A percentile compares a stretch with the other conserved stretches of the same genome.
These are phyloP conservation scores for Xylaria sp. DNA, from an alignment of 495 filamentous ascomycete genomes.

Conservation along the genomic window DNA sequence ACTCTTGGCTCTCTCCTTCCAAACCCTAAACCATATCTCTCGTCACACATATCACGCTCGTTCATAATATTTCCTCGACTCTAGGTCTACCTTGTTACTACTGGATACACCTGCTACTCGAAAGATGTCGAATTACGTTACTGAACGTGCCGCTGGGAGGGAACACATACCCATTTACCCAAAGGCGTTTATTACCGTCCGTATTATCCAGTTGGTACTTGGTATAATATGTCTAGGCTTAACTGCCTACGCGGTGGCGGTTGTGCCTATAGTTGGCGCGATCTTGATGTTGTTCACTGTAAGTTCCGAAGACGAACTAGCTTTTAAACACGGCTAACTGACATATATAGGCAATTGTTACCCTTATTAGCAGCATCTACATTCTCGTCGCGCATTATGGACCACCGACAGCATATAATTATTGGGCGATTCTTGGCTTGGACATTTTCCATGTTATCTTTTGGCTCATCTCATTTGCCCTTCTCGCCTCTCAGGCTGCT, in stretches of 20 bases:
- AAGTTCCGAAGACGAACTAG: conserved; percentile 23
- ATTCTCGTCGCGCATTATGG: conserved; percentile 44
- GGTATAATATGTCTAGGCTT: conserved; percentile 72
- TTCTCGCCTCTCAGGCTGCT: conserved; percentile 48
- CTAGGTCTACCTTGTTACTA: background rate
- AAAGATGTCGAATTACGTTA: conserved; percentile 22
- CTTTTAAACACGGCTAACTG: conserved; percentile 6
- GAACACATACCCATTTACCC: conserved; percentile 56
- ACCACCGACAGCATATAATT: conserved; percentile 50
- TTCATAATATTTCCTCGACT: background rate
- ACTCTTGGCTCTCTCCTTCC: background rate
- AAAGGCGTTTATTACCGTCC: conserved; percentile 60
- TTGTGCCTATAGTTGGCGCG: conserved; percentile 39
- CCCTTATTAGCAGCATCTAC: conserved; percentile 50
- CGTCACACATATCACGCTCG: background rate
- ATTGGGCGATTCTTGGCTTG: conserved; percentile 56
- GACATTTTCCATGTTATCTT: conserved; percentile 54
- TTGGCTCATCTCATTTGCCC: conserved; percentile 54
- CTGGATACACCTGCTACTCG: background rate
- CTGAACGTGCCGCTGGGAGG: conserved; percentile 39
- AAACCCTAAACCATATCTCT: background rate
- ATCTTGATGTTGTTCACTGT: conserved; percentile 51
- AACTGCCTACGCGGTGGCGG: conserved; percentile 64
- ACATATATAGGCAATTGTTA: conserved; percentile 47
- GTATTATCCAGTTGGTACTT: conserved; percentile 67